phyloP scores from a whole-genome alignment of 1,139 yeast genomes.

The Yamadazyma triangularis region DNA sequence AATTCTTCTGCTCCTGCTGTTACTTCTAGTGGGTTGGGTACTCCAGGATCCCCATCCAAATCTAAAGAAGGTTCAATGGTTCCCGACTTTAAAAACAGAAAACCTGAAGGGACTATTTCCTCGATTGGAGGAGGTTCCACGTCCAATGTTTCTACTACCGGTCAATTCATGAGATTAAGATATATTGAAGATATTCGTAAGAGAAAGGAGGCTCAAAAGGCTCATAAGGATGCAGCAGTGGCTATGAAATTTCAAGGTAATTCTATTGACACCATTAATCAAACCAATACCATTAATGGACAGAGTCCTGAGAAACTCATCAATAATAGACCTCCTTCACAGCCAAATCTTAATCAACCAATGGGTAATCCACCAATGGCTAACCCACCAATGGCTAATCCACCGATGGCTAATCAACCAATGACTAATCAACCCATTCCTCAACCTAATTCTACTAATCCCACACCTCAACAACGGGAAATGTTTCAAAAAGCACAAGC shows the following conservation, averaged over 20 bases:
- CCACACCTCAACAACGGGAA: conserved; percentile 6
- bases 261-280: conserved; percentile 41
- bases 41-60: conserved; percentile 18
- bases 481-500: conserved; percentile 12
- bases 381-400: conserved; percentile 3
- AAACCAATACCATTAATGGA: conserved; percentile 17
- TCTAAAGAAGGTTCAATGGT: conserved; percentile 17
- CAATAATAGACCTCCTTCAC: background rate
- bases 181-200: conserved; percentile 46
- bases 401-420: conserved; percentile 1
- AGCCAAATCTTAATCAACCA: background rate
- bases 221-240: conserved; percentile 37
- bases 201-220: conserved; percentile 40
- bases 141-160: conserved; percentile 21
- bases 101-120: conserved; percentile 18
- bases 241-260: conserved; percentile 23
- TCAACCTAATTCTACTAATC: background rate
- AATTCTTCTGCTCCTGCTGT: conserved; percentile 12
- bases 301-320: conserved; percentile 13
- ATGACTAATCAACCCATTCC: background rate
- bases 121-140: conserved; percentile 13
- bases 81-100: conserved; percentile 21
- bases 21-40: conserved; percentile 7
- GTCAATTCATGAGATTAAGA: conserved; percentile 46
- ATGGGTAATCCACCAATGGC: background rate